A percentile compares a stretch with the other conserved stretches of the same genome.
Conservation (phyloP, 495 filamentous ascomycete species). For the Xylaria sp. region DNA sequence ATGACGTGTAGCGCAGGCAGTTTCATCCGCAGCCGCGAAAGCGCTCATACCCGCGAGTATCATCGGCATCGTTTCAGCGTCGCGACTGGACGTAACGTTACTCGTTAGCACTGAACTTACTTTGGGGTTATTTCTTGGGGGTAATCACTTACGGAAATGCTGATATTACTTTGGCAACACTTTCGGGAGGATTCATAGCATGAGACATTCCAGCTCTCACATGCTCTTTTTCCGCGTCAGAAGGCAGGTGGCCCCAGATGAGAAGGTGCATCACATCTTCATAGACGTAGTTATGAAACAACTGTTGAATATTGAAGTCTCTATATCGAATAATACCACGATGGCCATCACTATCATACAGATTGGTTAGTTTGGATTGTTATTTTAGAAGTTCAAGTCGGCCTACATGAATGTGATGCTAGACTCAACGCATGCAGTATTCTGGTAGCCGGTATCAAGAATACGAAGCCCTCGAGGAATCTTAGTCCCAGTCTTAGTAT, state of each 20-base stretch:
- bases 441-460: conserved; percentile 58
- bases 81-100: conserved; percentile 11
- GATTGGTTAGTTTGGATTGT: neutral
- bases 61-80: conserved; percentile 18
- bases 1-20: conserved; percentile 10
- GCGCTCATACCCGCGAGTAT: conserved; percentile 34
- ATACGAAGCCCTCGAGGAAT: conserved; percentile 48
- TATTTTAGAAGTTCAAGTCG: neutral
- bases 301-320: conserved; percentile 49
- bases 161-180: conserved; percentile 44
- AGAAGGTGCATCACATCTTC: conserved; percentile 55
- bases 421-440: conserved; percentile 55
- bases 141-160: conserved; percentile 34
- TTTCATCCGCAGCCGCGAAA: conserved; percentile 38
- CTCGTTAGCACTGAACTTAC: neutral
- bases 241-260: conserved; percentile 54
- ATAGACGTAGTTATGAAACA: conserved; percentile 48
- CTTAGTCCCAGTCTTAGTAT: neutral
- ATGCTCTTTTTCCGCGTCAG: conserved; percentile 43
- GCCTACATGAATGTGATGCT: conserved; percentile 53
- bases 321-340: conserved; percentile 46
- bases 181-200: conserved; percentile 45
- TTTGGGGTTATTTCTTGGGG: neutral
- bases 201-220: conserved; percentile 46
- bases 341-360: conserved; percentile 36